Base-by-base conservation (phyloP, 345 rosid genomes). In the Bruguiera sexangula region DNA sequence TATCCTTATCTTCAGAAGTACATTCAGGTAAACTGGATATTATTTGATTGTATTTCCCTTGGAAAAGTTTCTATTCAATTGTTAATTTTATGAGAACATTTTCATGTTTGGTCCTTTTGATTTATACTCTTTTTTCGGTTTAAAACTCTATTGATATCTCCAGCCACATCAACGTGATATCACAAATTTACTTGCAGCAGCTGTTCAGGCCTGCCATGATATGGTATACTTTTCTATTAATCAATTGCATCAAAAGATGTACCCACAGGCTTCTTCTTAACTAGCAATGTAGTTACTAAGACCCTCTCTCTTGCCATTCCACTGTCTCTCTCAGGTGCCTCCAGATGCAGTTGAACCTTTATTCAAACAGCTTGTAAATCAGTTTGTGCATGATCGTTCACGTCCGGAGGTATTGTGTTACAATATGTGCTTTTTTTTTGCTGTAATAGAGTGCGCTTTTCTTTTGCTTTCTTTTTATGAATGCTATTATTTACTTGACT, bases 261-360 rank as follows among this genome's bases (percentile, higher is more conserved):
- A n/a, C 36, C 59, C 18, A 32, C 30, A 15, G 62, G 20, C 24
- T 24, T 66, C 67, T 71, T 60, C 48, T 18, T 19, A 6, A 21
- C 0, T 51, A 9, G 52, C 22, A 58, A 21, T 10, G 24, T 22
- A 22, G 8, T 37, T 32, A 16, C 37, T 60, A 24, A 15, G 62
- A 13, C 43, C 55, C 52, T 46, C 70, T 53, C 27, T 57, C 36
- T 29, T 32, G 19, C 30, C 46, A 24, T 58, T 46, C 20, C 36
- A 19, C 57, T 6, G 0, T 43, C 36, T 6, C 13, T 24, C 60
- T 70, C 70, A 95, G 99, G 92, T 95, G 69, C 98, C 97, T 76
- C 92, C 99, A 57, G 98, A 95, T 86, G 97, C 92, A n/a, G 98
- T 88, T 76, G 96, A 95, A 72, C 94, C 98, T 66, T 80, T 95